Conservation (phyloP, 208 protist species). For the Naegleria gruberi region DNA sequence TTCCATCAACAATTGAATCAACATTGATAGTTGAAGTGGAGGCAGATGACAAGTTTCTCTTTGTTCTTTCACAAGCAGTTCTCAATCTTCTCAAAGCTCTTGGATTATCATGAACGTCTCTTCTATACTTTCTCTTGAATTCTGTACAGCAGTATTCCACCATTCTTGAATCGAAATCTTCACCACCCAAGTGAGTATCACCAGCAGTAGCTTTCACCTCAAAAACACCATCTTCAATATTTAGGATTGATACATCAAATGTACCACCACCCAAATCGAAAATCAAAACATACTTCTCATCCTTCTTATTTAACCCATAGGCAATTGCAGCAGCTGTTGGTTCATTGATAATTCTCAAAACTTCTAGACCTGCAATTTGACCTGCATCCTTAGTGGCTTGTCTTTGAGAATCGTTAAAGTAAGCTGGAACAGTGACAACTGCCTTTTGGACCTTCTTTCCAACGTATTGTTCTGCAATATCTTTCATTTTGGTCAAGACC, state of each 20-base stretch:
- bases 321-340: conserved; percentile 81
- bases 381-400: conserved; percentile 88
- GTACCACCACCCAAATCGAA: conserved; percentile 78
- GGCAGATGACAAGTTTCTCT: conserved; percentile 65
- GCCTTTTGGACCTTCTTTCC: conserved; percentile 62
- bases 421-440: conserved; percentile 83
- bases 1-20: conserved; percentile 74
- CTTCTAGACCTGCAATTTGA: conserved; percentile 63
- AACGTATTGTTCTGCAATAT: conserved; percentile 51
- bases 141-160: conserved; percentile 84
- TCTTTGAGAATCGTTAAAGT: conserved; percentile 89
- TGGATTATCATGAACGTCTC: not conserved
- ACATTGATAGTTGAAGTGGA: conserved; percentile 67
- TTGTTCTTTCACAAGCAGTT: conserved; percentile 52
- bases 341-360: conserved; percentile 83
- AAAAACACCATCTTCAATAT: conserved; percentile 83
- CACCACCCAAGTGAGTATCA: conserved; percentile 96
- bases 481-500: conserved; percentile 24
- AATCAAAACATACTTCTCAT: conserved; percentile 57
- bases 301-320: conserved; percentile 70
- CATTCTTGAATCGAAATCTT: conserved; percentile 95
- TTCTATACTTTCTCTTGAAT: conserved; percentile 48
- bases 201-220: conserved; percentile 93
- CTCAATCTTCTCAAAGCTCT: conserved; percentile 19
- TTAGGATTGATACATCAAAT: conserved; percentile 82